These are phyloP conservation scores for Populus nigra DNA, from an alignment of 345 rosid genomes.

Conservation along the genomic window DNA sequence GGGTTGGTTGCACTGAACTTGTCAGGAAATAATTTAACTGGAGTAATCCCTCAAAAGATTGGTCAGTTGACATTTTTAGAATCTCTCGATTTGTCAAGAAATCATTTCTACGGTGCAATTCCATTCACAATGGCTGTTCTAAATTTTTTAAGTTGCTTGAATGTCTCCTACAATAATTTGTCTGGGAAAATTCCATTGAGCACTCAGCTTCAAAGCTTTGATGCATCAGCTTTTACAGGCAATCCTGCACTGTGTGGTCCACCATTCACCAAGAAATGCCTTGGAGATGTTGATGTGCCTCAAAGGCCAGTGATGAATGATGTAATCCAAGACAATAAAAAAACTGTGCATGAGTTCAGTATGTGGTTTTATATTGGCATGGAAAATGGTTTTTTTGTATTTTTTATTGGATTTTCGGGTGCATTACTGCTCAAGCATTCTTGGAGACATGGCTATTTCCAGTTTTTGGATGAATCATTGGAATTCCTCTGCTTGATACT, in stretches of 20 bases:
- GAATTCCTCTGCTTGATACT: not conserved
- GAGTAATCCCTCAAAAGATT: slow-evolving; percentile 10
- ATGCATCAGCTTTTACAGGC: slow-evolving; percentile 4
- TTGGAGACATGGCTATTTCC: slow-evolving; percentile 2
- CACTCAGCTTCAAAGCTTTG: slow-evolving; percentile 14
- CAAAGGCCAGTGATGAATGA: not conserved
- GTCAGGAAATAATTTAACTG: slow-evolving; percentile 16
- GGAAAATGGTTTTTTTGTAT: not conserved
- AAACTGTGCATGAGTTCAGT: not conserved
- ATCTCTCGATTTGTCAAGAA: slow-evolving; percentile 18
- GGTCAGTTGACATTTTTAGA: slow-evolving; percentile 7
- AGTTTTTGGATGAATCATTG: not conserved
- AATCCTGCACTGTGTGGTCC: not conserved
- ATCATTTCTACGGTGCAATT: slow-evolving; percentile 10
- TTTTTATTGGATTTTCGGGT: not conserved
- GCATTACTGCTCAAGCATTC: not conserved
- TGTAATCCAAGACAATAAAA: not conserved
- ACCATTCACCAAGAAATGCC: not conserved
- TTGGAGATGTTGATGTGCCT: not conserved
- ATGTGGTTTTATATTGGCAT: slow-evolving; percentile 4
- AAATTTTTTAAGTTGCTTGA: slow-evolving; percentile 3
- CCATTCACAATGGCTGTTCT: slow-evolving; percentile 3
- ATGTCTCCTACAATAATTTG: slow-evolving; percentile 16
- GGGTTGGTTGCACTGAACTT: slow-evolving; percentile 13
- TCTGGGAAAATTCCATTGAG: slow-evolving; percentile 22